phyloP scores from a whole-genome alignment of 208 protist genomes.

The Strigomonas oncopelti region DNA sequence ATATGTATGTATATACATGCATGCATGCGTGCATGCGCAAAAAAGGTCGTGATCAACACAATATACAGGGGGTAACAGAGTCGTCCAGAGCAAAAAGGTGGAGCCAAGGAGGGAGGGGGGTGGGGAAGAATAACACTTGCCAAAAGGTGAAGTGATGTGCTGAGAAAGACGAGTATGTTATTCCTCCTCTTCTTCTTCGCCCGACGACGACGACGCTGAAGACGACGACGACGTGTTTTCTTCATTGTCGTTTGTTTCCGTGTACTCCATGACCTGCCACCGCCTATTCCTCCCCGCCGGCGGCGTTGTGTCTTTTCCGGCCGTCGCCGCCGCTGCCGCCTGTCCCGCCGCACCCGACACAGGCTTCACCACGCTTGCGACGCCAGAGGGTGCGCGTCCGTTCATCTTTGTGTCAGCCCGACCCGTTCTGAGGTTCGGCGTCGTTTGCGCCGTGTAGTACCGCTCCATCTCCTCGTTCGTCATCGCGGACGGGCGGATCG shows the following conservation, averaged over 20 bases:
- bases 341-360: background rate
- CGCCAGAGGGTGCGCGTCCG: too few species aligned
- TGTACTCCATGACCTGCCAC: slow-evolving; percentile 82
- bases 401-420: too few species aligned
- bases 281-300: slow-evolving; percentile 28
- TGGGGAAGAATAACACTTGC: background rate
- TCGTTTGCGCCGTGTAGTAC: slow-evolving; percentile 9
- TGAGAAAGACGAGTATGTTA: background rate
- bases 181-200: slow-evolving; percentile 1
- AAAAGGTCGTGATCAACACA: too few species aligned
- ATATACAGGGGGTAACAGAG: background rate
- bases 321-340: background rate
- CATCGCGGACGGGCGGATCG: slow-evolving; percentile 31
- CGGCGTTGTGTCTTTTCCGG: background rate
- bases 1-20: background rate
- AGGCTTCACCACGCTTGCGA: too few species aligned
- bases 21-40: background rate
- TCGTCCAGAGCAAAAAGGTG: background rate
- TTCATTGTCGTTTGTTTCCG: slow-evolving; percentile 35
- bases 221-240: slow-evolving; percentile 8
- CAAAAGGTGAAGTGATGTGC: background rate
- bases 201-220: background rate
- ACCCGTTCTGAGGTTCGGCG: too few species aligned
- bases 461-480: slow-evolving; percentile 30
- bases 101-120: background rate